Base-by-base conservation (phyloP, 495 filamentous ascomycete species). In the Xylaria venustula region DNA sequence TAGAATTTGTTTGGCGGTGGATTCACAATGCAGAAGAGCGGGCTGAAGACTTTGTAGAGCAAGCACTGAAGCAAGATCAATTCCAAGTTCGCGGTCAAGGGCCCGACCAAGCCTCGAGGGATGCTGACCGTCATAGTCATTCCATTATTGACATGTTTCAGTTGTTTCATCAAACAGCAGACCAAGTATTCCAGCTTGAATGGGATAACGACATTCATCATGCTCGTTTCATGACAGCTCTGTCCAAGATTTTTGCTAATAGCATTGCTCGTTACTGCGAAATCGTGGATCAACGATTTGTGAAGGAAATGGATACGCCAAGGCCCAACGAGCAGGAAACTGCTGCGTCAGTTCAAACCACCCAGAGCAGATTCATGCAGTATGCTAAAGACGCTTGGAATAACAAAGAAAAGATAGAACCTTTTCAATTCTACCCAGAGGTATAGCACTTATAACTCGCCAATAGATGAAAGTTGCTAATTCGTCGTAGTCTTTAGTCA, bases 391-490 rank as follows among this genome's bases (percentile, higher is more conserved):
- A 96, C 69, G 90, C 91, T n/a, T 96, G 92, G 90, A 88, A 84
- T 53, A 90, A 88, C 59, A 94, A 91, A 69, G 92, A 98, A 58
- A 97, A 91, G 70, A 88, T 96, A 20, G 94, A 99, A 66, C 95
- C 95, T 4, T 99, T 97, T 74, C 93, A 98, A 67, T 99, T 99
- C 79, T 92, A 89, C 62, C 90, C 92, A 2, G 89, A 96, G 88
- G 92, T 95, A 75, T 23, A 60, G 44, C 34, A 14, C 32, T n/a
- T 49, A 34, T 26, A 11, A 47, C 42, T 46, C 40, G 26, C 49
- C 45, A 25, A 64, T 70, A 48, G 70, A 41, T 66, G n/a, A n/a
- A 63, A 69, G 60, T 48, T 36, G 41, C 19, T 61, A 37, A 54
- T 32, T 17, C 15, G 23, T 54, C 37, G 41, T 65, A 97, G 92